These are phyloP conservation scores for Delitschia confertaspora DNA, from an alignment of 495 filamentous ascomycete genomes.

Conservation along the genomic window DNA sequence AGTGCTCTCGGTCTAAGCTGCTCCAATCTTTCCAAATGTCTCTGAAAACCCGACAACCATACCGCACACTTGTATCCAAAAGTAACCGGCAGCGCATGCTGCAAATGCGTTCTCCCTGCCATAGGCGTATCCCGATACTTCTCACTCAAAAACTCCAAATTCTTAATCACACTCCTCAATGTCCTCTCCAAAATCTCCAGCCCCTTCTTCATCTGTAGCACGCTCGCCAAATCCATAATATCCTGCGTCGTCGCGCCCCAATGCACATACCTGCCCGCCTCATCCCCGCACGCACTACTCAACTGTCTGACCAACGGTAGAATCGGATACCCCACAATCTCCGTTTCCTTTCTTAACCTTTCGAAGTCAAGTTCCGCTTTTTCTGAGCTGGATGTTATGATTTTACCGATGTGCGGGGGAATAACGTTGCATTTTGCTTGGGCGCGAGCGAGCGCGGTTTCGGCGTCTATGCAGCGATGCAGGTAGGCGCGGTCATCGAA, in stretches of 20 bases:
- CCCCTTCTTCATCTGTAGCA: conserved; percentile 43
- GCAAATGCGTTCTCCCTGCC: conserved; percentile 45
- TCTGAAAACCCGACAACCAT: conserved; percentile 39
- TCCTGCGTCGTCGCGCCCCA: conserved; percentile 52
- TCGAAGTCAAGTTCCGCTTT: conserved; percentile 36
- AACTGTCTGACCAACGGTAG: conserved; percentile 44
- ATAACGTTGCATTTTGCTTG: conserved; percentile 41
- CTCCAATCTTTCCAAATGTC: conserved; percentile 37
- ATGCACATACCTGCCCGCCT: conserved; percentile 43
- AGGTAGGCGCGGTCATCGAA: conserved; percentile 46
- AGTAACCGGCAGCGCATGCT: conserved; percentile 43
- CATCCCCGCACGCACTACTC: conserved; percentile 32
- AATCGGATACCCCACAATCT: conserved; percentile 47
- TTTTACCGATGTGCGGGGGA: conserved; percentile 36
- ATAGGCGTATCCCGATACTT: conserved; percentile 44
- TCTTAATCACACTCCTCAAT: conserved; percentile 34
- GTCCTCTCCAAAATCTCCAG: conserved; percentile 38
- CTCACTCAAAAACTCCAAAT: conserved; percentile 33
- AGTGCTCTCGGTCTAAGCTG: conserved; percentile 36
- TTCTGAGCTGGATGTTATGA: conserved; percentile 35
- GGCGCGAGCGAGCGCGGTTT: conserved; percentile 43
- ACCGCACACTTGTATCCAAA: conserved; percentile 45
- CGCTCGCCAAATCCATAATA: conserved; percentile 44
- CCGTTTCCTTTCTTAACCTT: conserved; percentile 39
- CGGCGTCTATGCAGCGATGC: conserved; percentile 42